Base-by-base conservation (phyloP, 352 stramenopile genomes). In the Phytophthora colocasiae region DNA sequence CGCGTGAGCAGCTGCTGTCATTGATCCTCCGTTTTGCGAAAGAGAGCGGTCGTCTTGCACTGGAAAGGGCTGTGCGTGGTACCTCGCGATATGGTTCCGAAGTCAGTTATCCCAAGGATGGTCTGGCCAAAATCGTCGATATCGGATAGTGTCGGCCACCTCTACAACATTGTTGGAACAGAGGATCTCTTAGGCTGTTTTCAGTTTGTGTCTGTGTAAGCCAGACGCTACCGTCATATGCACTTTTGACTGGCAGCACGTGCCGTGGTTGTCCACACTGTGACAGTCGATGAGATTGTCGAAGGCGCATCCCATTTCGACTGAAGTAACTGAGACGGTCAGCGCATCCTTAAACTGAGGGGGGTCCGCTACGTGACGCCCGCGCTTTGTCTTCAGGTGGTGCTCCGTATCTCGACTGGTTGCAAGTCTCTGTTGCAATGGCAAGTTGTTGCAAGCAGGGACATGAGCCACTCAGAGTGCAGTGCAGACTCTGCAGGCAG, bases 361-460 rank as follows among this genome's bases (percentile, higher is more conserved):
- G 31, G 41, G 41, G 17, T 19, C 36, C 8, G 17, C 6, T 19
- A 17, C 47, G 29, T n/a, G 31, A 34, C 31, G 31, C 34, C 49
- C 4, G 43, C 43, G 31, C 38, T 53, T 63, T 56, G 40, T 40
- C 64, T 66, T 58, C 58, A 52, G 24, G 39, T 63, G 47, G 58
- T 63, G 61, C 53, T 73, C 65, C 58, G 65, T 73, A 73, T 73
- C 65, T 73, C 53, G 50, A 44, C 14, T 17, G 19, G 34, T 47
- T 44, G 46, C 50, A 65, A 61, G 60, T 65, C 48, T 69, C 54
- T 63, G 61, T 17, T 52, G 48, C 32, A 73, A 69, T 43, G 27
- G 49, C 48, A 66, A 66, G 40, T 60, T 66, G 58, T 59, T 66
- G 59, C 46, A 73, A 73, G 46, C 52, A 73, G 65, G 53, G 65